These are phyloP conservation scores for Kazachstania taianensis DNA, from an alignment of 805 yeast genomes.

Conservation along the genomic window DNA sequence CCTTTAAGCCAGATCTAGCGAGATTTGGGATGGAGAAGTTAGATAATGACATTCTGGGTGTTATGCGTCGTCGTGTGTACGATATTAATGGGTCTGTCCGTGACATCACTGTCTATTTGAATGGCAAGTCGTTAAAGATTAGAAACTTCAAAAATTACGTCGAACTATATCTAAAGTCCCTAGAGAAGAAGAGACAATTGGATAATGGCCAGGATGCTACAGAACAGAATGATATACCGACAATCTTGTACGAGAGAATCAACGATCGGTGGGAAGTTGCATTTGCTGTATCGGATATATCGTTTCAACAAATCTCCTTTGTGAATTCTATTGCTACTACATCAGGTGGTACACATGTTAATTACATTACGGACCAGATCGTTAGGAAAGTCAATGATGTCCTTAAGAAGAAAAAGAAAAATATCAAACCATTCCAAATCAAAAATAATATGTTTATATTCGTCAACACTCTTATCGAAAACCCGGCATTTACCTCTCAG, in stretches of 20 bases:
- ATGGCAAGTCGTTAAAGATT: constrained; percentile 61
- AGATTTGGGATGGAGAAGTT: constrained; percentile 78
- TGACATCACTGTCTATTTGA: constrained; percentile 67
- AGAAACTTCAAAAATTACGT: constrained; percentile 77
- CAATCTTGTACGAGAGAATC: constrained; percentile 68
- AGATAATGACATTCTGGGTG: constrained; percentile 75
- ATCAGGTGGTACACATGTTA: constrained; percentile 93
- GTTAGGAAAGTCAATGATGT: constrained; percentile 64
- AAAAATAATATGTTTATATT: constrained; percentile 84
- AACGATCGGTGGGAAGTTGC: constrained; percentile 95
- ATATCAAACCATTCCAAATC: constrained; percentile 80
- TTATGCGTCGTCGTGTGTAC: constrained; percentile 84
- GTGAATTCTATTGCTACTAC: constrained; percentile 98
- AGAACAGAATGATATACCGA: constrained; percentile 32
- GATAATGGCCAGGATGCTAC: constrained; percentile 32
- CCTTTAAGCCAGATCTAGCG: constrained; percentile 78
- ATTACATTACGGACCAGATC: constrained; percentile 73
- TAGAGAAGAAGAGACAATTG: constrained; percentile 37
- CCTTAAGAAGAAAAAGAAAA: constrained; percentile 62
- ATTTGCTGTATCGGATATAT: constrained; percentile 83
- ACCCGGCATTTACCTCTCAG: constrained; percentile 96
- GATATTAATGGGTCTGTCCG: constrained; percentile 91
- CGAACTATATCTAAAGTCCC: constrained; percentile 76
- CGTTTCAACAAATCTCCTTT: constrained; percentile 89
- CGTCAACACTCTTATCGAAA: constrained; percentile 84